A percentile compares a stretch with the other conserved stretches of the same genome.
Evolutionary conservation across 2,329 filamentous ascomycete species (phyloP).

Genomic region (Stachybotrys elegans): DNA sequence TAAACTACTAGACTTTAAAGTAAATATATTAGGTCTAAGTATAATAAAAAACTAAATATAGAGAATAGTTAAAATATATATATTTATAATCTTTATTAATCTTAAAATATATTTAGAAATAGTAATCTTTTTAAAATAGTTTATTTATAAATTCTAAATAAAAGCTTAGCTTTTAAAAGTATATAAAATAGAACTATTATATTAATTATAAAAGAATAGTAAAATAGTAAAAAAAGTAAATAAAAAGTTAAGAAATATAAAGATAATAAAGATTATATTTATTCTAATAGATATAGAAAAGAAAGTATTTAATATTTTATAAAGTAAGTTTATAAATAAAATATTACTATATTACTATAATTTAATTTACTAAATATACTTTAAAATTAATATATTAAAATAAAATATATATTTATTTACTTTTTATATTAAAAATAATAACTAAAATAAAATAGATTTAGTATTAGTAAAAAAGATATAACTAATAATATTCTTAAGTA

Average conservation of each 20-base stretch:
- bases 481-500: neutral
- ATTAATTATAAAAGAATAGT: neutral
- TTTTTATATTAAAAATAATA: too few relatives aligned
- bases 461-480: neutral
- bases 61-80: neutral
- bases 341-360: neutral
- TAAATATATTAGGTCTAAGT: neutral
- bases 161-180: neutral
- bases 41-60: neutral
- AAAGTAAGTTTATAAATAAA: slow-evolving; percentile 1
- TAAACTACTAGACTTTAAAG: neutral
- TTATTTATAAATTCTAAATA: neutral
- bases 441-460: slow-evolving; percentile 2
- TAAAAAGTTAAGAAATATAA: neutral
- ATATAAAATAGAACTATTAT: neutral
- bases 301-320: neutral
- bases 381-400: slow-evolving; percentile 1
- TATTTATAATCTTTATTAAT: neutral
- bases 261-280: neutral
- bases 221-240: neutral
- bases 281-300: slow-evolving; percentile 1
- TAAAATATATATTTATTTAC: too few relatives aligned
- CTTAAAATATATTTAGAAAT: neutral
- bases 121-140: neutral
- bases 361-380: neutral